A percentile compares a stretch with the other conserved stretches of the same genome.
These are phyloP conservation scores for Backusella sp. DNA, from an alignment of 192 early-diverging fungal genomes.

Conservation along the genomic window DNA sequence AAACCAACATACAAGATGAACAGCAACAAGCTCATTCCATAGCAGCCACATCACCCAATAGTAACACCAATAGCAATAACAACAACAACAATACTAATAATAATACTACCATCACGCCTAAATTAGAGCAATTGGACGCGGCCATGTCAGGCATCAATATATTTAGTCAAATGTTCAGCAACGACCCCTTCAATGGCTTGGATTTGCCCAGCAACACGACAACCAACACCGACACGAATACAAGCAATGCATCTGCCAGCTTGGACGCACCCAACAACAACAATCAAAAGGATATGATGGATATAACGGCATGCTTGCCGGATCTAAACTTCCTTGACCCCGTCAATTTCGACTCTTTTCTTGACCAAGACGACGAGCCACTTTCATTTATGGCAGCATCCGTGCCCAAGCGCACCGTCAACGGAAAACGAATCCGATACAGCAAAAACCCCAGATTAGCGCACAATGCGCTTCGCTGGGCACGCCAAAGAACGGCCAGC, in stretches of 20 bases:
- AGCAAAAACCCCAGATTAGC: conserved; percentile 21
- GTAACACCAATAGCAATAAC: neutral
- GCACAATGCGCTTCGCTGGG: conserved; percentile 10
- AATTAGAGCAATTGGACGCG: neutral
- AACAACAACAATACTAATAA: neutral
- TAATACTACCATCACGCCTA: neutral
- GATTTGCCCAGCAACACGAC: neutral
- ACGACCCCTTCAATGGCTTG: conserved; percentile 13
- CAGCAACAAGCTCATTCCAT: neutral
- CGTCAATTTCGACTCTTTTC: neutral
- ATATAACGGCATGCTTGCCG: conserved; percentile 3
- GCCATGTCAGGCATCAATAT: conserved; percentile 12
- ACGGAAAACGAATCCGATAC: conserved; percentile 22
- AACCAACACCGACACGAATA: neutral
- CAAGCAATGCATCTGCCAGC: neutral
- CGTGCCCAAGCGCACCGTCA: conserved; percentile 15
- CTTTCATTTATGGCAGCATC: neutral
- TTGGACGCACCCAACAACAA: neutral
- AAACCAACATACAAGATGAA: neutral
- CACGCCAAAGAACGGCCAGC: conserved; percentile 4
- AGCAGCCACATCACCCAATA: neutral
- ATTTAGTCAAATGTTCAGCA: conserved; percentile 19
- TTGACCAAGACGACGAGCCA: neutral
- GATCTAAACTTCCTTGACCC: neutral
- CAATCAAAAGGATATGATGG: conserved; percentile 4